Evolutionary conservation across 495 filamentous ascomycete genomes (phyloP).

Genomic region (Monascus purpureus): DNA sequence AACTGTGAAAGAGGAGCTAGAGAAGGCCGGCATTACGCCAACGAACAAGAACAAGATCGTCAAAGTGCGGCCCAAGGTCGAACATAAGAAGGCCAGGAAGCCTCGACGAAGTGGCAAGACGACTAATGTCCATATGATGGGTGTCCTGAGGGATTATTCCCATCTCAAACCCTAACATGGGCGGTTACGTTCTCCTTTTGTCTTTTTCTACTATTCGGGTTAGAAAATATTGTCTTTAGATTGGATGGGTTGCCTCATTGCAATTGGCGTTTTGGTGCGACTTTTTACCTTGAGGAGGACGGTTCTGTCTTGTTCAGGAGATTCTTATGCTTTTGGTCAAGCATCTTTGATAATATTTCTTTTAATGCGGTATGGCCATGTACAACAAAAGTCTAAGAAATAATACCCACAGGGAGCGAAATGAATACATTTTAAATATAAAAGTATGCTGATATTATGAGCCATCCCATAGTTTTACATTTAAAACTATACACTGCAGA

Average conservation of each 20-base stretch:
- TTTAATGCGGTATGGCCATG: too few relatives aligned
- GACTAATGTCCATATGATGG: constrained; percentile 87
- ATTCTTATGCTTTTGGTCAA: too few relatives aligned
- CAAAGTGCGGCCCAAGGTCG: constrained; percentile 39
- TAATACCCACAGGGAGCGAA: too few relatives aligned
- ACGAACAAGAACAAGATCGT: constrained; percentile 60
- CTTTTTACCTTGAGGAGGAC: too few relatives aligned
- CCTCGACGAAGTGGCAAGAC: constrained; percentile 64
- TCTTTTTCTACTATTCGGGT: not conserved
- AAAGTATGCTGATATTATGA: too few relatives aligned
- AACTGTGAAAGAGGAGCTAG: constrained; percentile 59
- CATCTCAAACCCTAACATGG: constrained; percentile 38
- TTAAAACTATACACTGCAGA: too few relatives aligned
- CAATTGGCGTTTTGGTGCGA: constrained; percentile 12
- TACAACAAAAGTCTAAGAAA: too few relatives aligned
- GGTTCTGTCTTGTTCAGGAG: too few relatives aligned
- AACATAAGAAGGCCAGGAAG: constrained; percentile 48
- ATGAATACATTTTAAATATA: too few relatives aligned
- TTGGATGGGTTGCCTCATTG: too few relatives aligned
- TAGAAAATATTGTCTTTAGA: not conserved
- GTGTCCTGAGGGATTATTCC: constrained; percentile 74
- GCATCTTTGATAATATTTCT: too few relatives aligned
- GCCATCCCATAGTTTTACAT: too few relatives aligned
- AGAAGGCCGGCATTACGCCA: constrained; percentile 59
- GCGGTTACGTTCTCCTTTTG: not conserved